These are phyloP conservation scores for Pseudomonodictys pantanalensis DNA, from an alignment of 495 filamentous ascomycete species.

Conservation along the genomic window DNA sequence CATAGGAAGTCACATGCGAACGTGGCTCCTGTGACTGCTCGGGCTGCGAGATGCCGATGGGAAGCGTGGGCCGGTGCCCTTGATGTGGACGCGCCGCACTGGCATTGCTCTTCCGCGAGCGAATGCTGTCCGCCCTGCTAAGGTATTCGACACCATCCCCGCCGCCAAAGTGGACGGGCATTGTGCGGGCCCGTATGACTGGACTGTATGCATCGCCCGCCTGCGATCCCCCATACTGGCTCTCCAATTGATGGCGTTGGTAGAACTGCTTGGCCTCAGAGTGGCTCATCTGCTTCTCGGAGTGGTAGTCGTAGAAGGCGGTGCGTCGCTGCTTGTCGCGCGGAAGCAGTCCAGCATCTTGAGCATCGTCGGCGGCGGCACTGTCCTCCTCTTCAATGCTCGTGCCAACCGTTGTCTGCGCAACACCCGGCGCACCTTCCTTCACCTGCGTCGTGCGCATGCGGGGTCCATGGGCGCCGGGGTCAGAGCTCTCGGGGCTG, in stretches of 20 bases:
- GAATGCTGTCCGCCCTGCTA: conserved; percentile 34
- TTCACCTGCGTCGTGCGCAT: not conserved
- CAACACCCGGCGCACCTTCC: not conserved
- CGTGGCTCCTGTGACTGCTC: conserved; percentile 20
- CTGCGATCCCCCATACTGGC: conserved; percentile 48
- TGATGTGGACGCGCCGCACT: conserved; percentile 23
- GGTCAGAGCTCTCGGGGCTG: conserved; percentile 16
- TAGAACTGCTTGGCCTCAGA: conserved; percentile 93
- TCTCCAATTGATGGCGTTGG: conserved; percentile 75
- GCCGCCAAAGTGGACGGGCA: conserved; percentile 34
- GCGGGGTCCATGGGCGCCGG: not conserved
- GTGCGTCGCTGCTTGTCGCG: conserved; percentile 76
- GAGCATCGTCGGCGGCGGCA: conserved; percentile 28
- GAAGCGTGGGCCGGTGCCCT: conserved; percentile 17
- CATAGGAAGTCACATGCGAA: not conserved
- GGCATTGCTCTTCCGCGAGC: conserved; percentile 40
- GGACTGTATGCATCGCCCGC: conserved; percentile 53
- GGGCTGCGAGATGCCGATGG: conserved; percentile 23
- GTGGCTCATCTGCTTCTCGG: conserved; percentile 86
- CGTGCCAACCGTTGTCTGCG: conserved; percentile 7
- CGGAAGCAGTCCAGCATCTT: conserved; percentile 59
- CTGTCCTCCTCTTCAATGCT: conserved; percentile 23
- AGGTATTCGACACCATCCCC: conserved; percentile 21
- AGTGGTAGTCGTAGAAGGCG: conserved; percentile 79
- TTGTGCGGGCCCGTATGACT: conserved; percentile 44